These are phyloP conservation scores for Pistacia vera DNA, from an alignment of 345 rosid genomes.

Conservation along the genomic window DNA sequence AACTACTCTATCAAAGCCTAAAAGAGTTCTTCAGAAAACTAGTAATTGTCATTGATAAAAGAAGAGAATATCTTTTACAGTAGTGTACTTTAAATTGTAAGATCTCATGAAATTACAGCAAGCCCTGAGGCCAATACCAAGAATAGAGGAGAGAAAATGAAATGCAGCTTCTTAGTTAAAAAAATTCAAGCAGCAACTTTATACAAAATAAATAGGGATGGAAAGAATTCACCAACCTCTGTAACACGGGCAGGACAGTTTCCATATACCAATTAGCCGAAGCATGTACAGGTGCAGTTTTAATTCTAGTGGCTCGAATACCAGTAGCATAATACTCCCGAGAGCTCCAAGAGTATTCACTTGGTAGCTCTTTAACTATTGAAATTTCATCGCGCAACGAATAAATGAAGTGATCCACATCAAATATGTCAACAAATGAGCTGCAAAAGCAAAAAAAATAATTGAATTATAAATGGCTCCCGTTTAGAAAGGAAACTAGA, in stretches of 20 bases:
- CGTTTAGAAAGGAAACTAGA: background rate
- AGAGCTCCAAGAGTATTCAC: constrained; percentile 81
- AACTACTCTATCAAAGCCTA: background rate
- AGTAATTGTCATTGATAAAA: background rate
- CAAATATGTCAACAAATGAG: constrained; percentile 80
- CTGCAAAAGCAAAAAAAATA: constrained; percentile 44
- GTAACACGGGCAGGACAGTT: constrained; percentile 82
- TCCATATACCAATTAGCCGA: constrained; percentile 86
- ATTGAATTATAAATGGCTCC: background rate
- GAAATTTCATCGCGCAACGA: constrained; percentile 57
- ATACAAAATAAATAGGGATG: background rate
- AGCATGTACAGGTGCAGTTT: constrained; percentile 90
- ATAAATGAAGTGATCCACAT: constrained; percentile 79
- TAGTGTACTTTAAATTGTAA: background rate
- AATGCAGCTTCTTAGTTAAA: background rate
- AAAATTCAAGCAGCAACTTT: constrained; percentile 3
- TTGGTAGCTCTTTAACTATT: constrained; percentile 70
- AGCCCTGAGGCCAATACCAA: background rate
- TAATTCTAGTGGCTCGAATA: constrained; percentile 87
- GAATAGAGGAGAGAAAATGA: background rate
- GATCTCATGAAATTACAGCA: background rate
- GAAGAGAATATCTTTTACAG: background rate
- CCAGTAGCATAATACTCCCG: constrained; percentile 95
- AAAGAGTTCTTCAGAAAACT: background rate
- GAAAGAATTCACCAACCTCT: constrained; percentile 55